Conservation (phyloP, 2,329 filamentous ascomycete species). For the Microsporum audouinii region DNA sequence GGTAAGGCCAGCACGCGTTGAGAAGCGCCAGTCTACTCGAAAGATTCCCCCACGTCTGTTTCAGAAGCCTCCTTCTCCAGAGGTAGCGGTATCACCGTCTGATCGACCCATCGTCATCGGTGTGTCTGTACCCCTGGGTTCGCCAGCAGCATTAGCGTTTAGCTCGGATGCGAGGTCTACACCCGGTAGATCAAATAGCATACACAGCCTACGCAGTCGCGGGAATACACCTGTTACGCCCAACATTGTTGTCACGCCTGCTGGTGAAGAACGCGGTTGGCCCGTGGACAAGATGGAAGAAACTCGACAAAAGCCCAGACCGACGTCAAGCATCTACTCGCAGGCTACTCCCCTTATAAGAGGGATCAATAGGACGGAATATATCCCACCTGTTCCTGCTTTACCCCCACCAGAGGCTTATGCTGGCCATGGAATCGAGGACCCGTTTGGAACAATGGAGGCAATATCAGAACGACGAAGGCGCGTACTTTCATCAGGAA, state of each 20-base stretch:
- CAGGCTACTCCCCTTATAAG: conserved; percentile 26
- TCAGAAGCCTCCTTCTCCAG: conserved; percentile 10
- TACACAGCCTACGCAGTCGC: conserved; percentile 17
- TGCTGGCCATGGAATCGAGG: conserved; percentile 11
- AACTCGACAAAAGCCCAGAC: conserved; percentile 20
- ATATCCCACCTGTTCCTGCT: conserved; percentile 31
- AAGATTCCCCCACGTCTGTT: conserved; percentile 4
- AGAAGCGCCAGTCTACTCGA: conserved; percentile 7
- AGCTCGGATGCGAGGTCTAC: conserved; percentile 12
- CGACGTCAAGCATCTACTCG: conserved; percentile 36
- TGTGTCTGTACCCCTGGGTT: conserved; percentile 29
- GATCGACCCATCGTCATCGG: conserved; percentile 38
- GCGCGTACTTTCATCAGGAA: conserved; percentile 26
- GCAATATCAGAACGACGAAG: conserved; percentile 15
- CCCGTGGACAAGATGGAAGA: conserved; percentile 16
- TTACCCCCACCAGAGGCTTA: conserved; percentile 26
- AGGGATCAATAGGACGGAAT: conserved; percentile 6
- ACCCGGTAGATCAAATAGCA: conserved; percentile 19
- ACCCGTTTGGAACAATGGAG: conserved; percentile 13
- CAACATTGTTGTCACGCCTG: conserved; percentile 37
- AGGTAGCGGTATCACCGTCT: conserved; percentile 29
- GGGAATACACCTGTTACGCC: conserved; percentile 32
- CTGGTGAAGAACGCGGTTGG: conserved; percentile 31
- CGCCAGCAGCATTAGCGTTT: conserved; percentile 2
- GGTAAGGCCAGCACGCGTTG: conserved; percentile 4